phyloP scores from a whole-genome alignment of 2,329 filamentous ascomycete genomes.

The Tolypocladium nubicola region DNA sequence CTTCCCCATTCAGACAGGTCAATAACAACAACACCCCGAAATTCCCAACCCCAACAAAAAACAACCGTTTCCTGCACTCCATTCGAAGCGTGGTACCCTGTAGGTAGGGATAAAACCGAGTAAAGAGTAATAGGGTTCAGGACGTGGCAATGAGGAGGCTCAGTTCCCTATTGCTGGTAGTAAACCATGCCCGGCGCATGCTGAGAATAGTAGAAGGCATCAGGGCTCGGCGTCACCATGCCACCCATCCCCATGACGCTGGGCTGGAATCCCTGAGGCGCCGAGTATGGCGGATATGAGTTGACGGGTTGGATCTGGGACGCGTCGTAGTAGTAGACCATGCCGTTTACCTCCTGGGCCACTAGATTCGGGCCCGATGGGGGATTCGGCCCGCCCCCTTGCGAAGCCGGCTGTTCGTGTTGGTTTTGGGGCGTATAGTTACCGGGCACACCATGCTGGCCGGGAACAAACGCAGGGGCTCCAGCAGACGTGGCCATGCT shows the following conservation, averaged over 20 bases:
- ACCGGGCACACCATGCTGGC: conserved; percentile 34
- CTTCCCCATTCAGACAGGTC: not conserved
- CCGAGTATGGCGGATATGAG: conserved; percentile 35
- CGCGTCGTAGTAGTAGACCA: conserved; percentile 89
- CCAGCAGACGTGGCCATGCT: conserved; percentile 39
- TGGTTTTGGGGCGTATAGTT: conserved; percentile 33
- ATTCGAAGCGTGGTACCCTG: conserved; percentile 1
- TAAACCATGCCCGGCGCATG: conserved; percentile 46
- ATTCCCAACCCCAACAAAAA: not conserved
- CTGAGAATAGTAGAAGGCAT: conserved; percentile 62
- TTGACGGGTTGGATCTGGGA: conserved; percentile 53
- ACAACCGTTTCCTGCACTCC: not conserved
- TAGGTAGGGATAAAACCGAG: conserved; percentile 20
- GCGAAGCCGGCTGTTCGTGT: conserved; percentile 21
- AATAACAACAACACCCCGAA: not conserved
- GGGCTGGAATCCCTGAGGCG: conserved; percentile 41
- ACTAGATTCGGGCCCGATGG: conserved; percentile 36
- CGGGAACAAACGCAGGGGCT: conserved; percentile 48
- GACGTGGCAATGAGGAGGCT: conserved; percentile 9
- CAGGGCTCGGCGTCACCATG: conserved; percentile 63
- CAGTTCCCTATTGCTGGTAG: conserved; percentile 44
- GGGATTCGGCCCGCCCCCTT: conserved; percentile 15
- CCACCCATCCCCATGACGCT: conserved; percentile 62
- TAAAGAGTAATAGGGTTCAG: conserved; percentile 14
- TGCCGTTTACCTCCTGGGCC: conserved; percentile 87